A percentile compares a stretch with the other conserved stretches of the same genome.
Evolutionary conservation across 2,329 filamentous ascomycete genomes (phyloP).

Genomic region (Tolypocladium tropicale): DNA sequence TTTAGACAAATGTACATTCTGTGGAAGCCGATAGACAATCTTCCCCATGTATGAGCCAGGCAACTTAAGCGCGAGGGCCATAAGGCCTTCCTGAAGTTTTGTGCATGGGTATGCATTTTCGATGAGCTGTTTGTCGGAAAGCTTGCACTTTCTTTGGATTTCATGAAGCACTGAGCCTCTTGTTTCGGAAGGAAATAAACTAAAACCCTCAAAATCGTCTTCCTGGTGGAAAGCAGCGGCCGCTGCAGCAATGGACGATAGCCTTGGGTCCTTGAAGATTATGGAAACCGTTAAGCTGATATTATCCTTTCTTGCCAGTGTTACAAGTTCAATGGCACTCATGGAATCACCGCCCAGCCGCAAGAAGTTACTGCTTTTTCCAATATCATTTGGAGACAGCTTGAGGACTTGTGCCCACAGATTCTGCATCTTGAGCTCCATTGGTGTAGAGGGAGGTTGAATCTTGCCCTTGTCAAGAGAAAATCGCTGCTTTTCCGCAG

Average conservation of each 20-base stretch:
- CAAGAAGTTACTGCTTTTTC: too few relatives aligned
- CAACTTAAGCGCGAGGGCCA: slow-evolving; percentile 20
- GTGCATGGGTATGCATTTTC: slow-evolving; percentile 28
- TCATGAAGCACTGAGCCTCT: neutral
- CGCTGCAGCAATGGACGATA: too few relatives aligned
- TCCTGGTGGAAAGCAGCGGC: too few relatives aligned
- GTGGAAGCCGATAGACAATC: slow-evolving; percentile 10
- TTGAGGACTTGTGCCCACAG: too few relatives aligned
- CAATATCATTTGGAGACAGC: too few relatives aligned
- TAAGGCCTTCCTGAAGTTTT: slow-evolving; percentile 26
- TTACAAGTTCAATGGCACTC: too few relatives aligned
- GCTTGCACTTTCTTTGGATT: neutral
- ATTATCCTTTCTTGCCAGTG: too few relatives aligned
- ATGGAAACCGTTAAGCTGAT: slow-evolving; percentile 10
- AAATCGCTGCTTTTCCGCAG: too few relatives aligned
- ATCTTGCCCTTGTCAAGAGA: too few relatives aligned
- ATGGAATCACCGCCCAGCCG: too few relatives aligned
- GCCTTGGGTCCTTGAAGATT: neutral
- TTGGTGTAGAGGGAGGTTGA: neutral
- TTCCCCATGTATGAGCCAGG: slow-evolving; percentile 24
- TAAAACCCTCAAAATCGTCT: neutral
- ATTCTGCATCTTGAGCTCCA: neutral
- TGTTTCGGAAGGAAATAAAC: slow-evolving; percentile 5
- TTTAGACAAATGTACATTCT: slow-evolving; percentile 9
- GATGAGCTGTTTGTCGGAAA: slow-evolving; percentile 2